These are phyloP conservation scores for Globisporangium cystogenes DNA, from an alignment of 352 stramenopile species.

Conservation along the genomic window DNA sequence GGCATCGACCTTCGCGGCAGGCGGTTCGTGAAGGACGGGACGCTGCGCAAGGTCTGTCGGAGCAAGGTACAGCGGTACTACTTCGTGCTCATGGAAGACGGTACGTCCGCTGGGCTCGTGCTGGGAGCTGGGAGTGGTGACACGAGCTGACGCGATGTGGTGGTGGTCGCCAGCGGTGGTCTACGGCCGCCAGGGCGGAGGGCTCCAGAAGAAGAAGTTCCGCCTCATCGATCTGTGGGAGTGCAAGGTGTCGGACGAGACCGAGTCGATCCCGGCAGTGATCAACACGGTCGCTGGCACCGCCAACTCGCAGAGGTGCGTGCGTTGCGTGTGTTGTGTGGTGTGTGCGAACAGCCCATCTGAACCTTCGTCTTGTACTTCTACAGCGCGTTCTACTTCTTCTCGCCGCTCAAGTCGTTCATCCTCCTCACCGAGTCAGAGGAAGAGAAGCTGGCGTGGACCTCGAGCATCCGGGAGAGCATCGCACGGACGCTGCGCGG, in stretches of 20 bases:
- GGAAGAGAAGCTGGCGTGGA: constrained; percentile 59
- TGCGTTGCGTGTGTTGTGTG: neutral
- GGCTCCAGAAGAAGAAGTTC: constrained; percentile 81
- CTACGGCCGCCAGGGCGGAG: constrained; percentile 48
- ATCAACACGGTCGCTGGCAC: constrained; percentile 44
- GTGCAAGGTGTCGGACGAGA: constrained; percentile 69
- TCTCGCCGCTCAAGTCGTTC: constrained; percentile 83
- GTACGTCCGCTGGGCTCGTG: constrained; percentile 25
- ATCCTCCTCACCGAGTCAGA: constrained; percentile 70
- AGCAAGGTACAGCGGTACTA: constrained; percentile 83
- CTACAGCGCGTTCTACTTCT: constrained; percentile 78
- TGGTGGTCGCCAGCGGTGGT: constrained; percentile 38
- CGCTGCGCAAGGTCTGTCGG: constrained; percentile 81
- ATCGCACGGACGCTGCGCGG: constrained; percentile 55
- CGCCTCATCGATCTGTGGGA: constrained; percentile 74
- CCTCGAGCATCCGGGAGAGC: constrained; percentile 49
- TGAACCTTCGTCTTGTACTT: neutral
- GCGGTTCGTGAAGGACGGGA: constrained; percentile 70
- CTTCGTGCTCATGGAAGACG: constrained; percentile 78
- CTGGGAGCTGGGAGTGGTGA: neutral
- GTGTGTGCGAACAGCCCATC: no score
- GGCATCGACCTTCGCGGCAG: constrained; percentile 57
- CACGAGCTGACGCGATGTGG: neutral
- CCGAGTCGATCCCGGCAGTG: constrained; percentile 59
- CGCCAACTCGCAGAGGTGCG: constrained; percentile 59